These are phyloP conservation scores for Ophiostoma ulmi DNA, from an alignment of 2,329 filamentous ascomycete species.

Conservation along the genomic window DNA sequence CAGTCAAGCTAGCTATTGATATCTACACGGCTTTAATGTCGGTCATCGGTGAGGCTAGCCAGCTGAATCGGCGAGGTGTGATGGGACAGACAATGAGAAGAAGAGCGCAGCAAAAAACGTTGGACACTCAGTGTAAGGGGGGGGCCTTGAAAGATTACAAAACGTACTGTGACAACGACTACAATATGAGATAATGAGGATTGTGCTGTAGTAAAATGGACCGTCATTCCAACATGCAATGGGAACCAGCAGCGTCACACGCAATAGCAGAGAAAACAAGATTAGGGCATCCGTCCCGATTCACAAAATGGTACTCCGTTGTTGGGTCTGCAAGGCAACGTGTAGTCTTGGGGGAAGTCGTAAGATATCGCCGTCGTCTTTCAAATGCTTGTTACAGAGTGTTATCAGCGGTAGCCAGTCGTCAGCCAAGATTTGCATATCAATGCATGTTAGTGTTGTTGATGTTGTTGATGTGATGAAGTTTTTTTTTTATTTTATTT, in stretches of 20 bases:
- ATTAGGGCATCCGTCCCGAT: background rate
- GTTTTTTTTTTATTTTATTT: background rate
- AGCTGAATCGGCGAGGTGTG: constrained; percentile 5
- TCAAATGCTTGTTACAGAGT: background rate
- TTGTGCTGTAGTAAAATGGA: background rate
- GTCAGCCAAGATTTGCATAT: background rate
- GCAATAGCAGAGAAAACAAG: background rate
- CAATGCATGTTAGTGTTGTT: background rate
- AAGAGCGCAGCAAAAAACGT: background rate
- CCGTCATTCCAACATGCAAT: background rate
- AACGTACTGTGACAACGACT: background rate
- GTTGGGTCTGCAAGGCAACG: constrained; percentile 3
- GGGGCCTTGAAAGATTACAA: background rate
- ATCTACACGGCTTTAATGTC: background rate
- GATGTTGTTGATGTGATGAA: background rate
- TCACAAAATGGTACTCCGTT: background rate
- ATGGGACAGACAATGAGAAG: background rate
- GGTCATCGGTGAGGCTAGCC: background rate
- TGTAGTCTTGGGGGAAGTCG: background rate
- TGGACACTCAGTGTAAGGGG: background rate
- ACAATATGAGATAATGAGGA: background rate
- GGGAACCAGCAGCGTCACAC: background rate
- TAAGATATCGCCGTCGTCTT: background rate
- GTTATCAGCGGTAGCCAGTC: background rate
- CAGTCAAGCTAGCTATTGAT: background rate